These are phyloP conservation scores for Alnus rubra DNA, from an alignment of 306 rosid species.

Conservation along the genomic window DNA sequence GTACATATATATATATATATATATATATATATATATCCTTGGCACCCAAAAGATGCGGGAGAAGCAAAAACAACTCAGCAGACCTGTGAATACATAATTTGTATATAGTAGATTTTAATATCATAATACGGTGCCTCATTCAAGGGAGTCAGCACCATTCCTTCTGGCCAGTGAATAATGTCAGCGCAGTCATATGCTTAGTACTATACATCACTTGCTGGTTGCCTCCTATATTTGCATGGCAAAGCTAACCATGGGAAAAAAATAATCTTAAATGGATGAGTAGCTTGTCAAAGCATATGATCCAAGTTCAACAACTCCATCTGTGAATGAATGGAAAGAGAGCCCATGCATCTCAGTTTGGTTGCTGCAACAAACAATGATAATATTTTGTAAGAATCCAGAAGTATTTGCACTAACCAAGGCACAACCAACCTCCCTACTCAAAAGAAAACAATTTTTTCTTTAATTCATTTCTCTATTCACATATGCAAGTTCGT, in stretches of 20 bases:
- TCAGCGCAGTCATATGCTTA: conserved; percentile 15
- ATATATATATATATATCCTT: conserved; percentile 17
- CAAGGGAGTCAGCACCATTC: conserved; percentile 31
- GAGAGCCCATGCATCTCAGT: conserved; percentile 37
- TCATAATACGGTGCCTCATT: conserved; percentile 30
- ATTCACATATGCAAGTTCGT: background rate
- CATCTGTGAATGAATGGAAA: conserved; percentile 28
- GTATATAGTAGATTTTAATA: conserved; percentile 26
- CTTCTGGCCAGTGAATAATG: conserved; percentile 25
- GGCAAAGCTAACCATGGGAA: conserved; percentile 9
- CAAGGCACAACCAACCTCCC: background rate
- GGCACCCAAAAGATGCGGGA: conserved; percentile 37
- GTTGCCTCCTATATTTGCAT: conserved; percentile 30
- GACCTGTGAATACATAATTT: conserved; percentile 28
- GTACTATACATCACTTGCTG: conserved; percentile 28
- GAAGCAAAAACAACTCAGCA: conserved; percentile 23
- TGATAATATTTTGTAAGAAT: conserved; percentile 20
- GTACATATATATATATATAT: conserved; percentile 6
- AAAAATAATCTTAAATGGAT: conserved; percentile 18
- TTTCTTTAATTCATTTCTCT: background rate
- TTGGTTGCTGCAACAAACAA: conserved; percentile 50
- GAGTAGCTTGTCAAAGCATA: conserved; percentile 19
- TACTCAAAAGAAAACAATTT: background rate
- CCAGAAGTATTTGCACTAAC: conserved; percentile 12
- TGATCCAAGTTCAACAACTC: conserved; percentile 36